These are phyloP conservation scores for Backusella sp. DNA, from an alignment of 192 early-diverging fungal species.

Conservation along the genomic window DNA sequence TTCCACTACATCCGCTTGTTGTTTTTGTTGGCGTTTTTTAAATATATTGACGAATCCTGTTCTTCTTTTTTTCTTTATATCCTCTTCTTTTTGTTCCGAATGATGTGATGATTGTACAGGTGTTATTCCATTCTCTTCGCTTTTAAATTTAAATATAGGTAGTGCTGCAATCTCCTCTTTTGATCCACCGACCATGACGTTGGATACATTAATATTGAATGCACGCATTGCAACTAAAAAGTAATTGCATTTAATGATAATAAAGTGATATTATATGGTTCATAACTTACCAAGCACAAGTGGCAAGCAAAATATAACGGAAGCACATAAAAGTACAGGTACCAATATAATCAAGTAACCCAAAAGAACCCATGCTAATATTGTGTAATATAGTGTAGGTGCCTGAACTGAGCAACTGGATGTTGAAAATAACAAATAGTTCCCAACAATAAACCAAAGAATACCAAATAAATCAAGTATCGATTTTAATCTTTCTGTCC, in stretches of 20 bases:
- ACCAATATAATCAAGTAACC: conserved; percentile 68
- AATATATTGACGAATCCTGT: neutral
- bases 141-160: conserved; percentile 59
- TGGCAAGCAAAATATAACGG: conserved; percentile 65
- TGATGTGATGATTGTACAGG: neutral
- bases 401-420: conserved; percentile 45
- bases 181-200: conserved; percentile 61
- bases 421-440: conserved; percentile 64
- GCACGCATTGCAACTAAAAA: conserved; percentile 49
- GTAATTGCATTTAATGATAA: neutral
- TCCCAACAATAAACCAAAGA: conserved; percentile 70
- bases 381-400: conserved; percentile 58
- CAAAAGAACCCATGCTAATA: conserved; percentile 62
- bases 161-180: conserved; percentile 67
- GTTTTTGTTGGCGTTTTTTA: neutral
- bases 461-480: conserved; percentile 58
- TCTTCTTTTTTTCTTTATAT: neutral
- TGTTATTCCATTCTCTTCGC: neutral
- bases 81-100: neutral
- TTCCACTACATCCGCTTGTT: neutral
- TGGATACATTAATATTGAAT: conserved; percentile 47
- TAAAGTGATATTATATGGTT: neutral
- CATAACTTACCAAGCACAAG: conserved; percentile 50
- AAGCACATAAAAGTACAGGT: conserved; percentile 56
- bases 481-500: conserved; percentile 42